These are phyloP conservation scores for Ophiostoma ips DNA, from an alignment of 2,329 filamentous ascomycete genomes.

Conservation along the genomic window DNA sequence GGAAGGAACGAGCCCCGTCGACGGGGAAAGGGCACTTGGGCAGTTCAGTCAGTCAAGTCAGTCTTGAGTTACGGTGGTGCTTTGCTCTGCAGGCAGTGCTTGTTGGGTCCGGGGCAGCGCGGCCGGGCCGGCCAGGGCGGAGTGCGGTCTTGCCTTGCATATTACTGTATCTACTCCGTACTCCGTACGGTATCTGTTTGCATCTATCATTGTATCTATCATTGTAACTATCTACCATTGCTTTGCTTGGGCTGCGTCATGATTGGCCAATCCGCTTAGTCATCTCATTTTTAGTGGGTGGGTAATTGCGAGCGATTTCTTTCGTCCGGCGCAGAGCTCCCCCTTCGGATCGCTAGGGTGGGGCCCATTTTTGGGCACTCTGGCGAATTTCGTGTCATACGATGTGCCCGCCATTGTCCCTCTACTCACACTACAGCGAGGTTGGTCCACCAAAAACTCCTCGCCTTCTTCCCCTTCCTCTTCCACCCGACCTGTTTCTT, in stretches of 20 bases:
- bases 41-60: no score
- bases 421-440: neutral
- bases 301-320: slow-evolving; percentile 15
- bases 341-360: slow-evolving; percentile 10
- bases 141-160: no score
- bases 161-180: neutral
- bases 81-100: neutral
- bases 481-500: slow-evolving; percentile 6
- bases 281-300: slow-evolving; percentile 5
- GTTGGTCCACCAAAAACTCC: slow-evolving; percentile 7
- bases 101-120: no score
- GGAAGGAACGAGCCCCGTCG: neutral
- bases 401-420: slow-evolving; percentile 8
- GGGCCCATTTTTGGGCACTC: slow-evolving; percentile 5
- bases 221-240: no score
- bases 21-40: neutral
- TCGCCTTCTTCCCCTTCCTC: slow-evolving; percentile 8
- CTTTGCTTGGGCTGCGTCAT: slow-evolving; percentile 1
- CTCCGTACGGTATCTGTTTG: no score
- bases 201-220: no score
- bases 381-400: slow-evolving; percentile 13
- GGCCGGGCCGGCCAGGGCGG: no score
- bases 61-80: no score
- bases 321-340: slow-evolving; percentile 12
- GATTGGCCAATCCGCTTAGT: slow-evolving; percentile 7